phyloP scores from a whole-genome alignment of 257 asterid species.

The Gardenia jasminoides region DNA sequence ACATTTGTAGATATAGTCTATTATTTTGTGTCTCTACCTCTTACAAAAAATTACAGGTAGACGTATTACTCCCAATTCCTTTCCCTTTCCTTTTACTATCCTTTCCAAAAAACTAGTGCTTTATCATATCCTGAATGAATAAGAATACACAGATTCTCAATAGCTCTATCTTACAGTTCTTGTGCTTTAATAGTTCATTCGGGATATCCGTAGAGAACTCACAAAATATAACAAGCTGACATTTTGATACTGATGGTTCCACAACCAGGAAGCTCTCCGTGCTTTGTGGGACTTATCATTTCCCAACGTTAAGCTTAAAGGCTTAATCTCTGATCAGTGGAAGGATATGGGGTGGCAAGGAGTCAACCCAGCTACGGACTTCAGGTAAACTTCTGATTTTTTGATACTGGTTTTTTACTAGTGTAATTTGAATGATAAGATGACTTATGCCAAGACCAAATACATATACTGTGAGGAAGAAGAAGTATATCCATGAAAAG shows the following conservation, averaged over 20 bases:
- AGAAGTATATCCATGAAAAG: neutral
- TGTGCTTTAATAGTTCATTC: neutral
- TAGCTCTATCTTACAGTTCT: neutral
- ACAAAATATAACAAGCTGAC: neutral
- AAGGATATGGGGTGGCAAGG: slow-evolving; percentile 99
- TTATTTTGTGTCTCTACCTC: neutral
- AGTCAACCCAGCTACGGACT: slow-evolving; percentile 86
- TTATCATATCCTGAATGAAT: neutral
- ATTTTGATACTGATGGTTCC: neutral
- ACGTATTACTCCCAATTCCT: neutral
- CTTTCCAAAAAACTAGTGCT: neutral
- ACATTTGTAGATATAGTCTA: neutral
- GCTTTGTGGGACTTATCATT: slow-evolving; percentile 70
- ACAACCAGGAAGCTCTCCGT: slow-evolving; percentile 69
- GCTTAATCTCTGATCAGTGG: slow-evolving; percentile 92
- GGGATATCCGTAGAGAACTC: slow-evolving; percentile 1
- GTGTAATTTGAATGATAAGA: neutral
- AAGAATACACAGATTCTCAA: neutral
- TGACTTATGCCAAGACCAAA: neutral
- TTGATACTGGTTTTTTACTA: neutral
- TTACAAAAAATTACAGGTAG: neutral
- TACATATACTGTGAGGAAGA: neutral
- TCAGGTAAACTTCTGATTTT: slow-evolving; percentile 51
- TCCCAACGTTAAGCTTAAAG: slow-evolving; percentile 68
- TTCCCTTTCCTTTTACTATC: neutral